Percentiles rank a stretch among this genome's conserved stretches.
Conservation (phyloP, 306 rosid genomes). For the Gillenia trifoliata region DNA sequence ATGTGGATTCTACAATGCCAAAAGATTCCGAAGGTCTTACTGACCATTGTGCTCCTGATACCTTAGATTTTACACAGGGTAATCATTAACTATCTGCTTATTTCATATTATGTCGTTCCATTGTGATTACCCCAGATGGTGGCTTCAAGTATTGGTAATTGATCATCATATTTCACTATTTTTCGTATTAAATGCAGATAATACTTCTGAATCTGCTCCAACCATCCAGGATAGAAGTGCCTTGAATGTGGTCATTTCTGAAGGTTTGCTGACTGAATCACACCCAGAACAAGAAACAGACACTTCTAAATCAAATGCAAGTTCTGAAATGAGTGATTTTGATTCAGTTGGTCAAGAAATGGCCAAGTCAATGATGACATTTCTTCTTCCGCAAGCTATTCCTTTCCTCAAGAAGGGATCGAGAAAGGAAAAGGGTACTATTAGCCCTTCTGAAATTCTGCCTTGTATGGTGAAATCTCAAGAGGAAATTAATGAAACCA, state of each 20-base stretch:
- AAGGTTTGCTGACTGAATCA: constrained; percentile 31
- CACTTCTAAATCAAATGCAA: constrained; percentile 29
- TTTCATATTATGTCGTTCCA: constrained; percentile 1
- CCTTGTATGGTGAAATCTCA: constrained; percentile 24
- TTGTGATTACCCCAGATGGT: constrained; percentile 8
- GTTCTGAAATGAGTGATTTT: constrained; percentile 38
- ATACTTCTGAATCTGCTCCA: constrained; percentile 34
- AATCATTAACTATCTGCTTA: constrained; percentile 4
- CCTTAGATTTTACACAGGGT: constrained; percentile 50
- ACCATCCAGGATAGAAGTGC: constrained; percentile 29
- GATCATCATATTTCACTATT: constrained; percentile 6
- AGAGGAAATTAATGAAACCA: constrained; percentile 28
- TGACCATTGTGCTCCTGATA: constrained; percentile 48
- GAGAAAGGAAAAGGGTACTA: constrained; percentile 31
- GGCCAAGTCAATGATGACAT: constrained; percentile 74
- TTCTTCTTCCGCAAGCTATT: constrained; percentile 85
- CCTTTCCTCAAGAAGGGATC: constrained; percentile 58
- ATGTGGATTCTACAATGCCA: constrained; percentile 20
- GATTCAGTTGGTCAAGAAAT: constrained; percentile 61
- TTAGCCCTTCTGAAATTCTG: constrained; percentile 25
- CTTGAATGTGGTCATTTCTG: constrained; percentile 24
- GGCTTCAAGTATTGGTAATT: constrained; percentile 6
- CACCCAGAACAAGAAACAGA: constrained; percentile 30
- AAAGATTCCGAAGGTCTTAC: constrained; percentile 25
- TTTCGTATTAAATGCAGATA: constrained; percentile 41